phyloP scores from a whole-genome alignment of 2,329 filamentous ascomycete genomes.

The Lasiodiplodia theobromae region DNA sequence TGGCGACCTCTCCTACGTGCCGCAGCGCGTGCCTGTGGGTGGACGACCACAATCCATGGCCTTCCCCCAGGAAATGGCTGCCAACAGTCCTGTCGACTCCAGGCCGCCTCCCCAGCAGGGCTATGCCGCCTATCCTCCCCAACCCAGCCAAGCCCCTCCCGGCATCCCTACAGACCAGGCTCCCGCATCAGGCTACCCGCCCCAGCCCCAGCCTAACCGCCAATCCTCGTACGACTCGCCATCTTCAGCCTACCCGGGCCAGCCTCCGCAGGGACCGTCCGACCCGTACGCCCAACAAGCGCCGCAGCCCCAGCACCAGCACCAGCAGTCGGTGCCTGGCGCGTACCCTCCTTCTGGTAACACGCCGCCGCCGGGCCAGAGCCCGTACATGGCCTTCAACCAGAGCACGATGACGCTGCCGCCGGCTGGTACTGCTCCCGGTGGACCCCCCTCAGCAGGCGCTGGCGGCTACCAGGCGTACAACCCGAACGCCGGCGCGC shows the following conservation, averaged over 20 bases:
- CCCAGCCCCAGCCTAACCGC: conserved; percentile 36
- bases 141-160: conserved; percentile 34
- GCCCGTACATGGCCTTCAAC: conserved; percentile 39
- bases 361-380: conserved; percentile 8
- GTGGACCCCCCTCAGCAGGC: conserved; percentile 10
- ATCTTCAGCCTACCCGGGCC: conserved; percentile 32
- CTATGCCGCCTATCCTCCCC: conserved; percentile 33
- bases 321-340: background rate
- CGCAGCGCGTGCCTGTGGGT: conserved; percentile 46
- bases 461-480: conserved; percentile 40
- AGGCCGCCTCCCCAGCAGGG: conserved; percentile 45
- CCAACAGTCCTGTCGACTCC: conserved; percentile 54
- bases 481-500: conserved; percentile 33
- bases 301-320: conserved; percentile 39
- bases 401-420: conserved; percentile 38
- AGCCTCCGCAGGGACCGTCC: conserved; percentile 36
- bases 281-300: conserved; percentile 40
- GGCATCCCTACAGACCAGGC: conserved; percentile 33
- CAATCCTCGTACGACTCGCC: conserved; percentile 32
- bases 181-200: conserved; percentile 37
- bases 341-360: background rate
- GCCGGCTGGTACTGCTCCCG: conserved; percentile 21
- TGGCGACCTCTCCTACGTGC: conserved; percentile 44
- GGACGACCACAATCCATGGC: conserved; percentile 47
- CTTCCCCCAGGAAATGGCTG: conserved; percentile 56